These are phyloP conservation scores for Forsythia suspensa DNA, from an alignment of 257 asterid genomes.

Conservation along the genomic window DNA sequence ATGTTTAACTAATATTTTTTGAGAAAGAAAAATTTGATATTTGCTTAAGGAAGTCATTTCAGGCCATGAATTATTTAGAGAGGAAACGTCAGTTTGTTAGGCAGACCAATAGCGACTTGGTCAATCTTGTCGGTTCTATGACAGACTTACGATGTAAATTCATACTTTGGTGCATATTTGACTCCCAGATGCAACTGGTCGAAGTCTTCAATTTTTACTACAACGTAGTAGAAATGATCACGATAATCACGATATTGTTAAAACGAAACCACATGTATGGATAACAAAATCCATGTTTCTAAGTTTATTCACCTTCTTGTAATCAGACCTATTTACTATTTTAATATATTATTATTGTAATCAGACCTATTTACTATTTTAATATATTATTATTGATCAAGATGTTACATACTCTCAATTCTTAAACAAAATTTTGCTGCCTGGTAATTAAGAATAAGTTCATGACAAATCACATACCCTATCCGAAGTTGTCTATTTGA, in stretches of 20 bases:
- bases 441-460: too few species aligned
- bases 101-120: background rate
- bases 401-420: too few species aligned
- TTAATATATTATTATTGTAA: too few species aligned
- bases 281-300: background rate
- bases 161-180: background rate
- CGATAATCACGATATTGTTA: background rate
- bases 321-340: too few species aligned
- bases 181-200: background rate
- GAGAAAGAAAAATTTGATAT: background rate
- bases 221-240: background rate
- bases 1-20: background rate
- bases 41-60: background rate
- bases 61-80: background rate
- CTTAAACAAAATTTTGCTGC: too few species aligned
- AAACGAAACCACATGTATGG: background rate
- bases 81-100: background rate
- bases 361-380: too few species aligned
- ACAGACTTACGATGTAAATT: background rate
- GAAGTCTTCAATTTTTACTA: background rate
- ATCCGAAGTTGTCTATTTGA: too few species aligned
- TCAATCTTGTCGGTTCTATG: background rate
- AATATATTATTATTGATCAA: too few species aligned
- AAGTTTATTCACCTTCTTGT: too few species aligned
- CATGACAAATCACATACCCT: too few species aligned